Conservation (phyloP, 495 filamentous ascomycete genomes). For the Neohortaea acidophila region DNA sequence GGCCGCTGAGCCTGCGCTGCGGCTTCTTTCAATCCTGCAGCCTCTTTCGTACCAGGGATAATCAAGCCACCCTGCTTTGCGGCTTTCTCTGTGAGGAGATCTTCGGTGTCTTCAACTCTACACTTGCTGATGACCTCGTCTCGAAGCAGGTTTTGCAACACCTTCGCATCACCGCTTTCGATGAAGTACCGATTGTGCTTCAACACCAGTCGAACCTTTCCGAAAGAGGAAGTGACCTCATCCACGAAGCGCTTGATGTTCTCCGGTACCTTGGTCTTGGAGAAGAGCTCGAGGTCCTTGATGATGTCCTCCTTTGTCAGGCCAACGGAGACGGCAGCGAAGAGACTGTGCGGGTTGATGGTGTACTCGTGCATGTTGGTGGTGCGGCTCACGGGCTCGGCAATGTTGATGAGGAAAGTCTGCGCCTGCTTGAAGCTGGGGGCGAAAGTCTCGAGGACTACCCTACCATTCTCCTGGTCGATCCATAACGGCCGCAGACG, state of each 20-base stretch:
- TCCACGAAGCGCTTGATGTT: slow-evolving; percentile 67
- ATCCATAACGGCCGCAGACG: slow-evolving; percentile 82
- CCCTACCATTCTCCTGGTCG: slow-evolving; percentile 64
- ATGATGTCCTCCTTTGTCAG: slow-evolving; percentile 80
- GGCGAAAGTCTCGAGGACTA: slow-evolving; percentile 92
- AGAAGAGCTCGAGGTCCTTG: slow-evolving; percentile 65
- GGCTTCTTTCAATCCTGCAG: slow-evolving; percentile 62
- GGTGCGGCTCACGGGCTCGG: slow-evolving; percentile 80
- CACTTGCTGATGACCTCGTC: slow-evolving; percentile 54
- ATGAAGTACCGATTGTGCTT: slow-evolving; percentile 90
- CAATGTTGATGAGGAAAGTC: slow-evolving; percentile 89
- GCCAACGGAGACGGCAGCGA: slow-evolving; percentile 88
- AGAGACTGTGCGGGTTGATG: slow-evolving; percentile 79
- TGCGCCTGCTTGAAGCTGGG: slow-evolving; percentile 71
- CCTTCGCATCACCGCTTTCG: slow-evolving; percentile 71
- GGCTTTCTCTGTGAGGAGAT: slow-evolving; percentile 62
- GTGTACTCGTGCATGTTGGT: slow-evolving; percentile 84
- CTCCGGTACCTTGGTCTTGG: slow-evolving; percentile 69
- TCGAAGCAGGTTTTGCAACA: slow-evolving; percentile 67
- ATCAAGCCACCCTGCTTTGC: slow-evolving; percentile 81
- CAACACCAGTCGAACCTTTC: slow-evolving; percentile 87
- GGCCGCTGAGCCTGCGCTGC: slow-evolving; percentile 31
- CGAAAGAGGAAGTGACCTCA: slow-evolving; percentile 74
- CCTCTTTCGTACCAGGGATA: slow-evolving; percentile 89
- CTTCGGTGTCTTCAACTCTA: slow-evolving; percentile 48